A percentile compares a stretch with the other conserved stretches of the same genome.
Conservation (phyloP, 1,284 basidiomycete genomes). For the Moesziomyces sp. region DNA sequence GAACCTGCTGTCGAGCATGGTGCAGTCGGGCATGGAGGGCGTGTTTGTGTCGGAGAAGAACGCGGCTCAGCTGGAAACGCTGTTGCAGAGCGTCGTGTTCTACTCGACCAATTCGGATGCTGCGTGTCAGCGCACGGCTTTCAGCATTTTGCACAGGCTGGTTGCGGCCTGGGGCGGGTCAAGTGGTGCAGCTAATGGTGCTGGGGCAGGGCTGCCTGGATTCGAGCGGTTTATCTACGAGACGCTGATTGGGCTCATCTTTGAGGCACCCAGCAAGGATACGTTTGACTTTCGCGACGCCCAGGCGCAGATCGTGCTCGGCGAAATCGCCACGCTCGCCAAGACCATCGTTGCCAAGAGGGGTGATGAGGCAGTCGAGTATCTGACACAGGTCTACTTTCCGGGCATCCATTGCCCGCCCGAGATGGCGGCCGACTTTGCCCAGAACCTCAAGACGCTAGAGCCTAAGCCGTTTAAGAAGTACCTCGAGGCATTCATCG, state of each 20-base stretch:
- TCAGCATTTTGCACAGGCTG: constrained; percentile 79
- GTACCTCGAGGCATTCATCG: constrained; percentile 56
- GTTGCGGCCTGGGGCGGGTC: constrained; percentile 80
- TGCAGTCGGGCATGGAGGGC: constrained; percentile 79
- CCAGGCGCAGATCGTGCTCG: constrained; percentile 69
- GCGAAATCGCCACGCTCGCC: constrained; percentile 72
- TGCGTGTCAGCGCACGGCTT: constrained; percentile 80
- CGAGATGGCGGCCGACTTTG: constrained; percentile 80
- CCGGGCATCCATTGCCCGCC: constrained; percentile 88
- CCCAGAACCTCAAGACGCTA: constrained; percentile 48
- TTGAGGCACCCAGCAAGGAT: constrained; percentile 81
- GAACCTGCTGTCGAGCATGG: constrained; percentile 81
- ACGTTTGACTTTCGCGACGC: constrained; percentile 90
- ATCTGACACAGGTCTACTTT: constrained; percentile 82
- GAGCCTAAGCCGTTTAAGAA: constrained; percentile 80
- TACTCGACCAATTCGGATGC: constrained; percentile 69
- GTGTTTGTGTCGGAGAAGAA: constrained; percentile 90
- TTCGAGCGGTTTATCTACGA: constrained; percentile 95
- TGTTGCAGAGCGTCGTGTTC: constrained; percentile 75
- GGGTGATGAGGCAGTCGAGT: constrained; percentile 85
- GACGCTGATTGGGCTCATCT: constrained; percentile 82
- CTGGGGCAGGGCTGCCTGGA: constrained; percentile 74
- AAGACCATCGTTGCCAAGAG: constrained; percentile 82
- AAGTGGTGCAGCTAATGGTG: constrained; percentile 46
- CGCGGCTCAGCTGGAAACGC: constrained; percentile 79